Evolutionary conservation across 2,329 filamentous ascomycete genomes (phyloP).

Genomic region (Zasmidium angulare): DNA sequence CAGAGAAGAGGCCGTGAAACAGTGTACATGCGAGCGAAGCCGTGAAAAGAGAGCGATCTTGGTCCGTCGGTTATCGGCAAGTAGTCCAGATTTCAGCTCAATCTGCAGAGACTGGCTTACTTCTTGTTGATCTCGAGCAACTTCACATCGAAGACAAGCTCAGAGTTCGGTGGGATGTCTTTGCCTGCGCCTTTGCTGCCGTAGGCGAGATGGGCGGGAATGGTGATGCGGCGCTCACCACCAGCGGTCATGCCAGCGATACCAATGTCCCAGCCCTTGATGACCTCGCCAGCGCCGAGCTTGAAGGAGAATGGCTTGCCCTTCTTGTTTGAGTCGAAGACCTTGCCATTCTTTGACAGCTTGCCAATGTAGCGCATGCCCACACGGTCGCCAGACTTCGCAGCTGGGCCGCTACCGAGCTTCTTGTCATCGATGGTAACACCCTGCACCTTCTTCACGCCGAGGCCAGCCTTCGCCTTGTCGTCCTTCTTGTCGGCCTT

Average conservation of each 20-base stretch:
- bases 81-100: background rate
- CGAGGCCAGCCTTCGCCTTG: slow-evolving; percentile 54
- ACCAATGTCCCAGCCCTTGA: slow-evolving; percentile 98
- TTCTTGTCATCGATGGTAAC: slow-evolving; percentile 97
- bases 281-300: slow-evolving; percentile 90
- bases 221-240: slow-evolving; percentile 87
- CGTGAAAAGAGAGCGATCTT: background rate
- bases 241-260: slow-evolving; percentile 88
- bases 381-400: slow-evolving; percentile 87
- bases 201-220: slow-evolving; percentile 85
- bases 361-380: slow-evolving; percentile 98
- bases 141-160: slow-evolving; percentile 79
- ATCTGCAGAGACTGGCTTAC: slow-evolving; percentile 1
- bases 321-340: slow-evolving; percentile 98
- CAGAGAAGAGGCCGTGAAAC: background rate
- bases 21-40: background rate
- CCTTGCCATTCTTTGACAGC: slow-evolving; percentile 80
- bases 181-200: slow-evolving; percentile 73
- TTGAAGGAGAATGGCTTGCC: slow-evolving; percentile 97
- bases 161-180: slow-evolving; percentile 89
- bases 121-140: slow-evolving; percentile 45
- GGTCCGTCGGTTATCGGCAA: background rate
- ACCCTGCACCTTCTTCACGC: slow-evolving; percentile 78
- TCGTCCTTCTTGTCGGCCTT: slow-evolving; percentile 45
- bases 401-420: slow-evolving; percentile 76